Evolutionary conservation across 441 rosid genomes (phyloP).

Genomic region (Macaranga tanarius): DNA sequence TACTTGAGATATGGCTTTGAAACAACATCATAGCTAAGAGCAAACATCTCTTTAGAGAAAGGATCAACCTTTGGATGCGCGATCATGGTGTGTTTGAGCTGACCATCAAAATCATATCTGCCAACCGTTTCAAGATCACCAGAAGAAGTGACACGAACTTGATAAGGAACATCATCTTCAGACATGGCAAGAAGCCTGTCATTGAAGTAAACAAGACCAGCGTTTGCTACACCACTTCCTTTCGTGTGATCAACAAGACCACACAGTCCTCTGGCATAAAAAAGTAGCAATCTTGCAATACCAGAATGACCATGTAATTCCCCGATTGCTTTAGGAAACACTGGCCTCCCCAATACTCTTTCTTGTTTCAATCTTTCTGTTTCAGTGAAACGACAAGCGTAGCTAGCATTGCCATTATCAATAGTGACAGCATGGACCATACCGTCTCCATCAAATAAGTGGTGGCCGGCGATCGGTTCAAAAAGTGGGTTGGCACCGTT

Average conservation of each 20-base stretch:
- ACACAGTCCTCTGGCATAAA: constrained; percentile 52
- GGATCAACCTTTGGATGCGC: constrained; percentile 92
- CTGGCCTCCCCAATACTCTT: constrained; percentile 48
- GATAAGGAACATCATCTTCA: constrained; percentile 77
- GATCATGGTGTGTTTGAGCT: constrained; percentile 59
- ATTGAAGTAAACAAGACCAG: constrained; percentile 68
- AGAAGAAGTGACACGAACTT: constrained; percentile 42
- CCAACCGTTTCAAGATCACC: constrained; percentile 68
- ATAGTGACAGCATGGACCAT: constrained; percentile 74
- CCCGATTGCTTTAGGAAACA: constrained; percentile 80
- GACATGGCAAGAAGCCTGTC: constrained; percentile 76
- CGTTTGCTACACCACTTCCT: constrained; percentile 84
- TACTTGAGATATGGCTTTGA: constrained; percentile 61
- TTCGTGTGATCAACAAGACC: constrained; percentile 53
- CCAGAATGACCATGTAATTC: constrained; percentile 85
- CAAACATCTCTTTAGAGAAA: constrained; percentile 50
- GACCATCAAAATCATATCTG: constrained; percentile 49
- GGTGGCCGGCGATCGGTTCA: constrained; percentile 71
- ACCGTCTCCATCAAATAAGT: constrained; percentile 80
- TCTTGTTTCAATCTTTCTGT: constrained; percentile 65
- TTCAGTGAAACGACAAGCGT: constrained; percentile 74
- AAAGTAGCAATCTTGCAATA: constrained; percentile 56
- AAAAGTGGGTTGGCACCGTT: constrained; percentile 80
- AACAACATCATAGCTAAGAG: constrained; percentile 65
- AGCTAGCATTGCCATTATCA: constrained; percentile 51